These are phyloP conservation scores for Ceratobasidium papillatum DNA, from an alignment of 1,284 basidiomycete genomes.

Conservation along the genomic window DNA sequence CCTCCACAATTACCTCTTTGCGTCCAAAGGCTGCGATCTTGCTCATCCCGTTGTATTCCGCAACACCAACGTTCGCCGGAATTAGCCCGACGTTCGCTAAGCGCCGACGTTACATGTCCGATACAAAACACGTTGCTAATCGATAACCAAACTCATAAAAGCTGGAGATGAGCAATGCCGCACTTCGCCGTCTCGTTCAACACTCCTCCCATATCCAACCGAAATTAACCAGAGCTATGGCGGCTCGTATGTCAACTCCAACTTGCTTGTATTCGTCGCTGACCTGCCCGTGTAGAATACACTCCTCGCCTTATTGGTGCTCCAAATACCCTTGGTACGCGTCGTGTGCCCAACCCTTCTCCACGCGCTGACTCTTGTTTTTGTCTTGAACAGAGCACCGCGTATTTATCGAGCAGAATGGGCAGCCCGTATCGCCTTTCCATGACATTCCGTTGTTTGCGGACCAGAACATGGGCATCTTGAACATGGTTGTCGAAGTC, in stretches of 20 bases:
- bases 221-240: background rate
- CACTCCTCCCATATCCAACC: conserved; percentile 10
- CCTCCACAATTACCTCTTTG: background rate
- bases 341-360: background rate
- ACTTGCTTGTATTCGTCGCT: background rate
- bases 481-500: conserved; percentile 99
- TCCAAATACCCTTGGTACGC: conserved; percentile 88
- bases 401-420: conserved; percentile 90
- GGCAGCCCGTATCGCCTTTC: conserved; percentile 87
- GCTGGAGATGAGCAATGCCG: conserved; percentile 24
- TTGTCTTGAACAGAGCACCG: conserved; percentile 78
- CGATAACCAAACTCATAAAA: conserved; percentile 6
- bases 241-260: conserved; percentile 1
- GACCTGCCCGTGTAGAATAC: conserved; percentile 62
- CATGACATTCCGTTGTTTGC: conserved; percentile 97
- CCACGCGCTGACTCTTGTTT: background rate
- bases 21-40: background rate
- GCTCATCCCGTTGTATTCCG: conserved; percentile 10
- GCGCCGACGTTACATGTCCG: background rate
- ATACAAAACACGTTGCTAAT: conserved; percentile 1
- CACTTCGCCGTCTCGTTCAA: conserved; percentile 23
- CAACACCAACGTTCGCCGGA: background rate
- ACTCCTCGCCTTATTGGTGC: conserved; percentile 83
- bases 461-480: conserved; percentile 89
- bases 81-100: background rate